A percentile compares a stretch with the other conserved stretches of the same genome.
These are phyloP conservation scores for Diaporthe vexans DNA, from an alignment of 2,329 filamentous ascomycete species.

Conservation along the genomic window DNA sequence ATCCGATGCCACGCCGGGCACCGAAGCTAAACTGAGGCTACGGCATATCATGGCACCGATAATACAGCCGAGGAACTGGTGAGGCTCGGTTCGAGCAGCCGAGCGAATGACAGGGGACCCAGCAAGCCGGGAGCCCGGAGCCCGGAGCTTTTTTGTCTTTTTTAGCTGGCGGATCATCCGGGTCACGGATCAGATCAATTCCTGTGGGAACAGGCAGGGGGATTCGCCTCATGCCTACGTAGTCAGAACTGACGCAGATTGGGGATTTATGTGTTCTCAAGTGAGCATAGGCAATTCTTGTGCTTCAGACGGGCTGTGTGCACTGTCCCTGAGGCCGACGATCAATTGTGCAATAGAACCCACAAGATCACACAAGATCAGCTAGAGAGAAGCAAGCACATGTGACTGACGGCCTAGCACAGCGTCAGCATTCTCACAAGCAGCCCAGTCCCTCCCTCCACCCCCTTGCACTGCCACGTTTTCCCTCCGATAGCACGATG, in stretches of 20 bases:
- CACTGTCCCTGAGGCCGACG: background rate
- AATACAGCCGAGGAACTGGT: background rate
- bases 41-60: slow-evolving; percentile 15
- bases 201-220: too few relatives aligned
- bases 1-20: background rate
- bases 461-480: slow-evolving; percentile 24
- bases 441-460: background rate
- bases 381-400: background rate
- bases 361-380: background rate
- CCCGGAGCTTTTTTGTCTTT: background rate
- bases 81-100: slow-evolving; percentile 11
- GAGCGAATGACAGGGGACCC: slow-evolving; percentile 13
- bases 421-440: background rate
- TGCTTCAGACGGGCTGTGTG: background rate
- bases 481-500: background rate
- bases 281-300: background rate
- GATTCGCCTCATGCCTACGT: background rate
- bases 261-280: background rate
- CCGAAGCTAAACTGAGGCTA: slow-evolving; percentile 9
- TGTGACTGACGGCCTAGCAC: background rate
- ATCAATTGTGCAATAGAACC: background rate
- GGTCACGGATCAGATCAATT: background rate
- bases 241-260: background rate
- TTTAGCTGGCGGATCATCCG: background rate
- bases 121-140: background rate